Percentiles rank a stretch among this genome's conserved stretches.
Conservation (phyloP, 805 yeast species). For the Pichia nanzhaoensis region DNA sequence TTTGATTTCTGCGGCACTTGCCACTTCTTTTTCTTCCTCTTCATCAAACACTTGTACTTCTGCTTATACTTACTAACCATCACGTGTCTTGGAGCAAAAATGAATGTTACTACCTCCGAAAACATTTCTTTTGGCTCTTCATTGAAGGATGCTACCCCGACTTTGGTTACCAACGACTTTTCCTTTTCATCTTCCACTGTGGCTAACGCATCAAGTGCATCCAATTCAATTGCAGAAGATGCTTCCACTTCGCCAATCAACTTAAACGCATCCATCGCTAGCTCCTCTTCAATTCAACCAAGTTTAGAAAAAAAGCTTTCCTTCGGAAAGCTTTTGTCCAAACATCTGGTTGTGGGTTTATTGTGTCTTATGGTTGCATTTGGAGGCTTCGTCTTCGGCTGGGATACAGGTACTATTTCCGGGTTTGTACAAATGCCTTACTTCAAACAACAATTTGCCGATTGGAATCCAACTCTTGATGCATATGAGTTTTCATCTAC, state of each 20-base stretch:
- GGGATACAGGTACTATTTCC: conserved; percentile 73
- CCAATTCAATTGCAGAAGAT: no score
- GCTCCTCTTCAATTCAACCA: neutral
- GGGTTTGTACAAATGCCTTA: conserved; percentile 60
- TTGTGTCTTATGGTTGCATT: conserved; percentile 56
- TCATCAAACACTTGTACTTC: no score
- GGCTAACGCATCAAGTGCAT: no score
- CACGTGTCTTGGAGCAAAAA: no score
- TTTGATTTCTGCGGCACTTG: no score
- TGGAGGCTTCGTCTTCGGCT: conserved; percentile 73
- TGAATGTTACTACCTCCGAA: no score
- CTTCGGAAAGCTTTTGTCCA: neutral
- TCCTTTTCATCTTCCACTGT: no score
- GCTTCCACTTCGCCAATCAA: neutral
- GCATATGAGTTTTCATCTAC: conserved; percentile 37
- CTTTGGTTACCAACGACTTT: no score
- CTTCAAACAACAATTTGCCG: conserved; percentile 48
- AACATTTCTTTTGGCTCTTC: no score
- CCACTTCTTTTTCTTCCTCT: no score
- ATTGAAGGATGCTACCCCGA: no score
- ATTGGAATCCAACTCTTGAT: conserved; percentile 30
- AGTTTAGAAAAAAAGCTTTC: neutral
- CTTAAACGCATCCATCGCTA: neutral
- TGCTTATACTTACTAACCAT: no score
- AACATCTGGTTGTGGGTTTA: conserved; percentile 19